A percentile compares a stretch with the other conserved stretches of the same genome.
Conservation (phyloP, 495 filamentous ascomycete species). For the Penicillium parvum region DNA sequence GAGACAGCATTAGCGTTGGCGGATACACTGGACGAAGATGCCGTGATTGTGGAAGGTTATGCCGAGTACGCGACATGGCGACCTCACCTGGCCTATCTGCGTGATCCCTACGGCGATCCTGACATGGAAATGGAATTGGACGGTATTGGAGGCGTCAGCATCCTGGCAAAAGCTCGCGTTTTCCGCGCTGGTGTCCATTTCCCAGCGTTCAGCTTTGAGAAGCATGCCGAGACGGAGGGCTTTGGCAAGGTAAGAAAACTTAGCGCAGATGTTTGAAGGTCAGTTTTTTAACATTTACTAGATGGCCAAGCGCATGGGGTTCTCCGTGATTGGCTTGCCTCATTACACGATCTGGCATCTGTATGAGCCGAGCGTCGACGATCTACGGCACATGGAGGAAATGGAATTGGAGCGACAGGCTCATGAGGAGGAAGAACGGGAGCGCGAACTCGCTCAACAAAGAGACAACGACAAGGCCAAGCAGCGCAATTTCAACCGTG, state of each 20-base stretch:
- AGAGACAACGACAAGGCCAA: slow-evolving; percentile 9
- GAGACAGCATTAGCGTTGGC: slow-evolving; percentile 93
- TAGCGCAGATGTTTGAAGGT: background rate
- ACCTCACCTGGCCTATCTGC: slow-evolving; percentile 93
- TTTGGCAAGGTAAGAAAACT: slow-evolving; percentile 81
- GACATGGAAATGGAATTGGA: slow-evolving; percentile 99
- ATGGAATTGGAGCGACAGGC: slow-evolving; percentile 78
- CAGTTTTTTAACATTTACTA: slow-evolving; percentile 45
- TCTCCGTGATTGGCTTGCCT: slow-evolving; percentile 92
- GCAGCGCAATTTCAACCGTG: background rate
- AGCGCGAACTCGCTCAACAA: slow-evolving; percentile 60
- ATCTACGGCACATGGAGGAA: slow-evolving; percentile 96
- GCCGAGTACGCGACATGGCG: slow-evolving; percentile 99
- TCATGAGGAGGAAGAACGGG: slow-evolving; percentile 67
- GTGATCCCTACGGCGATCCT: slow-evolving; percentile 95
- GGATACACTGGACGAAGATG: slow-evolving; percentile 94
- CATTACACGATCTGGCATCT: slow-evolving; percentile 99
- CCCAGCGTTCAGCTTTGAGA: slow-evolving; percentile 97
- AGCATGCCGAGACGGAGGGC: slow-evolving; percentile 96
- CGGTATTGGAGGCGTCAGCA: slow-evolving; percentile 95
- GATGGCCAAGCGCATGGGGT: slow-evolving; percentile 97
- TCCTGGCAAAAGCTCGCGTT: slow-evolving; percentile 91
- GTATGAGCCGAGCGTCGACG: slow-evolving; percentile 96
- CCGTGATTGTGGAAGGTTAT: slow-evolving; percentile 98
- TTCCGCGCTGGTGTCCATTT: slow-evolving; percentile 96